Evolutionary conservation across 352 stramenopile genomes (phyloP), one percentile per base, ranked within the genome.

Genomic region (Phytophthora constricta): DNA sequence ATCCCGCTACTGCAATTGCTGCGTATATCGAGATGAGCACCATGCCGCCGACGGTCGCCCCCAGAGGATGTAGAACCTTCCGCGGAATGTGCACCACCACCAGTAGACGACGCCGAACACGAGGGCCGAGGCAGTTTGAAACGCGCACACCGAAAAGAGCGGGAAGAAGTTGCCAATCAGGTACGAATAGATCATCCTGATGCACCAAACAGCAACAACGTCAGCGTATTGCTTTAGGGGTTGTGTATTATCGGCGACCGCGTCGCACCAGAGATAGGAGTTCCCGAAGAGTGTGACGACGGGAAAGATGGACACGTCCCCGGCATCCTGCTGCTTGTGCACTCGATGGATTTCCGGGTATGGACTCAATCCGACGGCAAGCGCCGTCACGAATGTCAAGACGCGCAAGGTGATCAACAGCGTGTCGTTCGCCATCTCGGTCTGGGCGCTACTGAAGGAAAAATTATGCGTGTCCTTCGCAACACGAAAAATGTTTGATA

Each of bases 111-210:
- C 43, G 4, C 51, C 52, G 13, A 68, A 74, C 26, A 66, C 60
- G 33, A 65, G 50, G 22, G 59, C 60, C 23, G 63, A 48, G n/a
- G n/a, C 20, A 4, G 59, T 64, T 17, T 62, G 59, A 37, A 74
- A 65, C 19, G 54, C 41, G 19, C 54, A 65, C 27, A 67, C 60
- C 11, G 52, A 64, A 26, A 74, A 74, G 39, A 74, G 59, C 31
- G 65, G 65, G 65, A 70, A 74, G 37, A 72, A 64, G 45, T 68
- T 72, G 7, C 59, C 58, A 19, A 72, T 55, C 45, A 72, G n/a
- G 51, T 68, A 59, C 58, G 58, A 66, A 46, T 68, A 72, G 45
- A 72, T 72, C 43, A 59, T 65, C 65, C 57, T 63, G 59, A 45
- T 11, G 31, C 7, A 37, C 64, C 74, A 45, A 19, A 41, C 16